These are phyloP conservation scores for Clonostachys rosea DNA, from an alignment of 2,329 filamentous ascomycete species.

Conservation along the genomic window DNA sequence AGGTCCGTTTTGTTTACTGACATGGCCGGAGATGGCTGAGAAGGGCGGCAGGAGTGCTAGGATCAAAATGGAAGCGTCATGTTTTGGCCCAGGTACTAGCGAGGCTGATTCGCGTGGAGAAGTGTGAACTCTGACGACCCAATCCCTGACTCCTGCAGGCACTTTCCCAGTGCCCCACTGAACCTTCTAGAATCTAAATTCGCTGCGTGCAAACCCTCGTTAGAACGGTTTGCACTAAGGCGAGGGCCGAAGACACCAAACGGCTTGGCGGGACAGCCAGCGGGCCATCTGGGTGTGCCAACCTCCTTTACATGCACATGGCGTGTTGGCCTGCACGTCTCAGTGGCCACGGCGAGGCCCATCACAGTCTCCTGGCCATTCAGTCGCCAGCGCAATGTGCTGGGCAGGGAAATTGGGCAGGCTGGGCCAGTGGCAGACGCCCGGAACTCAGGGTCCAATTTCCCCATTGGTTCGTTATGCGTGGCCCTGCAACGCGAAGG, in stretches of 20 bases:
- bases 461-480: neutral
- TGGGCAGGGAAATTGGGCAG: neutral
- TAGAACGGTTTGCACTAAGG: slow-evolving; percentile 8
- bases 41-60: too few relatives aligned
- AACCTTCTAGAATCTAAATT: slow-evolving; percentile 36
- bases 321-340: neutral
- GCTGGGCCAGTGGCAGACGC: neutral
- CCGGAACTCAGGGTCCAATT: neutral
- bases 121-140: too few relatives aligned
- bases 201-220: slow-evolving; percentile 27
- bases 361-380: neutral
- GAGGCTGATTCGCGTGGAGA: too few relatives aligned
- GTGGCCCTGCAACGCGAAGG: neutral
- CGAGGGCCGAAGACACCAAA: neutral
- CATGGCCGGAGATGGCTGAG: too few relatives aligned
- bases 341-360: neutral
- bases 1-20: too few relatives aligned
- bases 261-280: neutral
- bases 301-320: neutral
- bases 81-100: too few relatives aligned
- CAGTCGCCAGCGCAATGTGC: neutral
- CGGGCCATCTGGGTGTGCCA: neutral
- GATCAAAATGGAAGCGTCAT: too few relatives aligned
- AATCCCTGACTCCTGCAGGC: too few relatives aligned
- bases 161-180: slow-evolving; percentile 22